A percentile compares a stretch with the other conserved stretches of the same genome.
These are phyloP conservation scores for Microbotryum saponariae DNA, from an alignment of 1,284 basidiomycete genomes.

Conservation along the genomic window DNA sequence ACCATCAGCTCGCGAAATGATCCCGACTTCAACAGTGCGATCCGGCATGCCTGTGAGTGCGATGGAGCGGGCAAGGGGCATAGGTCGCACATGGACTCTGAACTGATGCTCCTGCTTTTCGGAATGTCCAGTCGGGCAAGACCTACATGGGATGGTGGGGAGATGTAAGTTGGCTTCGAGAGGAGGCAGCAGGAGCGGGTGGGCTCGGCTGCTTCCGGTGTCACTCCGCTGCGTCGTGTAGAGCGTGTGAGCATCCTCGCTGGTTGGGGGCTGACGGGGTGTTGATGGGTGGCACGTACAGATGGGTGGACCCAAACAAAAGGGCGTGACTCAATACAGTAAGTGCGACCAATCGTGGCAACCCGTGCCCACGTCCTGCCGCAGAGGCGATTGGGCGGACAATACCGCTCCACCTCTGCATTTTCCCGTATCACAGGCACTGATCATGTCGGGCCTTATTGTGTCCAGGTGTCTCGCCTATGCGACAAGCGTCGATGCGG, in stretches of 20 bases:
- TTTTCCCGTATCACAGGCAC: neutral
- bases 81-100: no score
- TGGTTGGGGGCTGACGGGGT: neutral
- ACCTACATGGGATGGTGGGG: slow-evolving; percentile 85
- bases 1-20: slow-evolving; percentile 48
- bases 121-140: slow-evolving; percentile 2
- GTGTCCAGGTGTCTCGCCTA: slow-evolving; percentile 65
- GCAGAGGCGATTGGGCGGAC: neutral
- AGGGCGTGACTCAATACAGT: slow-evolving; percentile 75
- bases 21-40: slow-evolving; percentile 54
- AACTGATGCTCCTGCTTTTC: slow-evolving; percentile 42
- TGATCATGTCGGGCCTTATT: neutral
- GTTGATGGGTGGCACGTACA: neutral
- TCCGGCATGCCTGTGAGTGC: slow-evolving; percentile 64
- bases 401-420: neutral
- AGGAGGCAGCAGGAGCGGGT: neutral
- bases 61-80: slow-evolving; percentile 37
- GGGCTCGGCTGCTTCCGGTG: neutral
- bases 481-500: slow-evolving; percentile 63
- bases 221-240: neutral
- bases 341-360: slow-evolving; percentile 41
- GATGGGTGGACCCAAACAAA: slow-evolving; percentile 60
- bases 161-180: slow-evolving; percentile 43
- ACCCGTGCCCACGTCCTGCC: neutral
- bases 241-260: neutral